Conservation (phyloP, 169 alveolate species). For the Plasmodium billcollinsi region DNA sequence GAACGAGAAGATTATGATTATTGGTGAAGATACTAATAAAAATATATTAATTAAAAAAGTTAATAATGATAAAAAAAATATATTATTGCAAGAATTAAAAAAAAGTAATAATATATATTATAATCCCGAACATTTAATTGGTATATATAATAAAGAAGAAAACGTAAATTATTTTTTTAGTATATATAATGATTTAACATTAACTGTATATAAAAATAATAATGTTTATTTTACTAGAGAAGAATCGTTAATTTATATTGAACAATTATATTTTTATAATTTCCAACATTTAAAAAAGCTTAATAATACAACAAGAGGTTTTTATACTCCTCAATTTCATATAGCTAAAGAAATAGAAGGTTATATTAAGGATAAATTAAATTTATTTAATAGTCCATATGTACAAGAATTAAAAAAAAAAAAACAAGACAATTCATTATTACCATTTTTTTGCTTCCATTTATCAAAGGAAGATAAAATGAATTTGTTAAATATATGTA, state of each 20-base stretch:
- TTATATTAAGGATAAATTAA: slow-evolving; percentile 53
- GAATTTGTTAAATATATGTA: slow-evolving; percentile 22
- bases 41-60: slow-evolving; percentile 26
- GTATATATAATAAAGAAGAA: slow-evolving; percentile 35
- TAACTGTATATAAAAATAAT: slow-evolving; percentile 45
- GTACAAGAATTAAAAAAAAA: slow-evolving; percentile 44
- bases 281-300: slow-evolving; percentile 60
- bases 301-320: slow-evolving; percentile 4
- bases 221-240: slow-evolving; percentile 54
- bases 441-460: slow-evolving; percentile 55
- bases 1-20: slow-evolving; percentile 34
- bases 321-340: slow-evolving; percentile 20
- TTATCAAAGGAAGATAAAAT: slow-evolving; percentile 44
- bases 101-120: slow-evolving; percentile 63
- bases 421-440: slow-evolving; percentile 32
- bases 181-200: slow-evolving; percentile 54
- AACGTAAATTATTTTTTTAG: slow-evolving; percentile 50
- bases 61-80: background rate
- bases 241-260: slow-evolving; percentile 56
- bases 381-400: slow-evolving; percentile 28
- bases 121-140: slow-evolving; percentile 44
- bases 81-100: slow-evolving; percentile 7
- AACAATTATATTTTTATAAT: slow-evolving; percentile 64
- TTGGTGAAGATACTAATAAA: slow-evolving; percentile 21
- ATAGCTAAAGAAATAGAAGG: slow-evolving; percentile 40